These are phyloP conservation scores for Cicer arietinum DNA, from an alignment of 306 rosid species.

Conservation along the genomic window DNA sequence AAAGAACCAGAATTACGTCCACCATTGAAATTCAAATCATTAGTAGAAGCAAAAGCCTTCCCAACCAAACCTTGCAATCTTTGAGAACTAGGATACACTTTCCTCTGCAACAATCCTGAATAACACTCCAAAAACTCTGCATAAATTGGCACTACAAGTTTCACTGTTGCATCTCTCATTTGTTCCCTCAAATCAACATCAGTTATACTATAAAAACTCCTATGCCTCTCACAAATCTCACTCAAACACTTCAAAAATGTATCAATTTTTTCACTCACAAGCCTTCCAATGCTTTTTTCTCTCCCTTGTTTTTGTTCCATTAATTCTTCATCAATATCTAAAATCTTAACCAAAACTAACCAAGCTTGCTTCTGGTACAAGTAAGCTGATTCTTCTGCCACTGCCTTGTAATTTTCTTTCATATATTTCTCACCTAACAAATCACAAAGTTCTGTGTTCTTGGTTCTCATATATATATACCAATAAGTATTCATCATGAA, in stretches of 20 bases:
- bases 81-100: conserved; percentile 57
- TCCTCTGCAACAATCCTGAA: conserved; percentile 57
- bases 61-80: conserved; percentile 55
- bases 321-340: conserved; percentile 58
- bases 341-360: conserved; percentile 60
- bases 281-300: conserved; percentile 48
- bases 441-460: conserved; percentile 75
- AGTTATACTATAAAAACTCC: conserved; percentile 59
- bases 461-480: conserved; percentile 90
- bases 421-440: conserved; percentile 67
- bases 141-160: conserved; percentile 61
- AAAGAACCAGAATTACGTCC: conserved; percentile 46
- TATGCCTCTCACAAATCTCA: conserved; percentile 65
- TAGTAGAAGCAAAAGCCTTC: conserved; percentile 55
- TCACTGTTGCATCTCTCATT: conserved; percentile 64
- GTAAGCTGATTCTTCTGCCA: conserved; percentile 83
- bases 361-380: conserved; percentile 74
- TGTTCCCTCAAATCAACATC: conserved; percentile 78
- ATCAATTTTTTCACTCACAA: conserved; percentile 60
- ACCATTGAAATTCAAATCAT: conserved; percentile 55
- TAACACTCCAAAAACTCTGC: conserved; percentile 59
- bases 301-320: conserved; percentile 49
- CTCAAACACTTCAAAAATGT: conserved; percentile 61
- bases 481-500: conserved; percentile 83
- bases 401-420: conserved; percentile 60